Conservation (phyloP, 176 grass and related monocot species). For the bread wheat (Triticum aestivum) region DNA sequence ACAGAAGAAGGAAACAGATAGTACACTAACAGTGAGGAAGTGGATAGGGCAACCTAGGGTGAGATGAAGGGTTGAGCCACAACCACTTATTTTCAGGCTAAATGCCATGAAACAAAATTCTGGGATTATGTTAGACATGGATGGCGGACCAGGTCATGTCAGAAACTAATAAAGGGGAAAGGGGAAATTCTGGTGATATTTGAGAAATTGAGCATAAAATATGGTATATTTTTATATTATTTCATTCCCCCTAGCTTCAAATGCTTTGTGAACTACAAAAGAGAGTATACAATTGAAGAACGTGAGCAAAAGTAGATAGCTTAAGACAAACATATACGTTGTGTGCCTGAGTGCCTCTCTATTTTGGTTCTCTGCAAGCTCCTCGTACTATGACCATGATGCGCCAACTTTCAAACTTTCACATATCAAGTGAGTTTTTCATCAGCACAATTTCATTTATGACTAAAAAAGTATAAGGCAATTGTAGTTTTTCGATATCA, state of each 20-base stretch:
- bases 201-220: conserved; percentile 15
- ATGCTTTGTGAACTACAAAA: background rate
- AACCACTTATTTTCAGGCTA: conserved; percentile 46
- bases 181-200: conserved; percentile 1
- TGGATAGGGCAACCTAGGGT: conserved; percentile 51
- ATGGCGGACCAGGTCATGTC: background rate
- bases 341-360: background rate
- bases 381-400: background rate
- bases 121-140: conserved; percentile 40
- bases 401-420: background rate
- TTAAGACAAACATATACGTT: background rate
- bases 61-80: conserved; percentile 35
- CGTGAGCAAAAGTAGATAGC: background rate
- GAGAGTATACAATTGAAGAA: background rate
- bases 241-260: background rate
- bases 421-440: conserved; percentile 14
- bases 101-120: conserved; percentile 43
- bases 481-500: background rate
- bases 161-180: conserved; percentile 2
- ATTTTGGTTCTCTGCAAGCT: background rate
- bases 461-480: background rate
- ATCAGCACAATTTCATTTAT: conserved; percentile 18
- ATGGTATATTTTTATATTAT: background rate
- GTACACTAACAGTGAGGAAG: conserved; percentile 25
- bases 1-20: conserved; percentile 27